These are phyloP conservation scores for Bassia scoparia DNA, from an alignment of 148 eudicot species.

Conservation along the genomic window DNA sequence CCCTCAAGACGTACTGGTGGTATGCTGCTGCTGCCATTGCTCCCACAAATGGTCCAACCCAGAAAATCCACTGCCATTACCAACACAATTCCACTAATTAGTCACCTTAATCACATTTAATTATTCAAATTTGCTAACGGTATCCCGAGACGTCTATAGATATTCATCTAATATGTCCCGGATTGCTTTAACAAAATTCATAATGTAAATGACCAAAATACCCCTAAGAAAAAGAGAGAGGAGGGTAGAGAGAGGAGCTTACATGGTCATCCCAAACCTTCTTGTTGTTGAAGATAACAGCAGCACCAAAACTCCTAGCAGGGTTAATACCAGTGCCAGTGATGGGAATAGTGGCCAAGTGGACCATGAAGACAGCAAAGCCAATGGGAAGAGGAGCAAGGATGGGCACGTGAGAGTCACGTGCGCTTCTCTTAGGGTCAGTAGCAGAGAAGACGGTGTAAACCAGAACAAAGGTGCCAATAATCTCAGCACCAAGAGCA, in stretches of 20 bases:
- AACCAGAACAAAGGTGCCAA: constrained; percentile 79
- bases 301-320: constrained; percentile 90
- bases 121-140: too few relatives aligned
- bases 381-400: constrained; percentile 91
- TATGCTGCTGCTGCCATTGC: constrained; percentile 84
- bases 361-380: constrained; percentile 88
- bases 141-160: too few relatives aligned
- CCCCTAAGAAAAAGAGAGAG: background rate
- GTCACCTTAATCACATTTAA: too few relatives aligned
- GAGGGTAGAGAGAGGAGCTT: background rate
- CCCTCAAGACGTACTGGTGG: constrained; percentile 88
- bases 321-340: constrained; percentile 95
- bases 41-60: constrained; percentile 92
- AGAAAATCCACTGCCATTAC: constrained; percentile 75
- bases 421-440: constrained; percentile 81
- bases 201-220: constrained; percentile 11
- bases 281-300: constrained; percentile 64
- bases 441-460: constrained; percentile 95
- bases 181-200: too few relatives aligned
- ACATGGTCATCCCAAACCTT: constrained; percentile 85
- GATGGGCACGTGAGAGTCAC: constrained; percentile 93
- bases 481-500: constrained; percentile 81
- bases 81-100: background rate
- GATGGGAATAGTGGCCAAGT: constrained; percentile 86
- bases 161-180: too few relatives aligned